Evolutionary conservation across 2,329 filamentous ascomycete genomes (phyloP).

Genomic region (Orbilia javanica): DNA sequence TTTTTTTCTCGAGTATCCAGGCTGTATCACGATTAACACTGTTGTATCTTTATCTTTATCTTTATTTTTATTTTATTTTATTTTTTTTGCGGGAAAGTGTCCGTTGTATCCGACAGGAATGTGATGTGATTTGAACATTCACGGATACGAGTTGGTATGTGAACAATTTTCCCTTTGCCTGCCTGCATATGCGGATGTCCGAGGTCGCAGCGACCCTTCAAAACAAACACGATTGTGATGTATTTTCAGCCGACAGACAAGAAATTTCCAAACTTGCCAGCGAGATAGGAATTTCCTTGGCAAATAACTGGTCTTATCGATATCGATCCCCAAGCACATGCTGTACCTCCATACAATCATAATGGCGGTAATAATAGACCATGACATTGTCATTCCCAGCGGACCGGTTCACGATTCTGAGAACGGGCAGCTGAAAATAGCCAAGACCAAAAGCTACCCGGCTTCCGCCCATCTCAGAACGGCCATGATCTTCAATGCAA

Average conservation of each 20-base stretch:
- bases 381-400: conserved; percentile 1
- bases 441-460: conserved; percentile 12
- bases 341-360: too few species aligned
- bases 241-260: conserved; percentile 5
- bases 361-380: conserved; percentile 1
- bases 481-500: conserved; percentile 23
- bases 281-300: conserved; percentile 24
- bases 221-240: conserved; percentile 25
- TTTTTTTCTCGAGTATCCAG: conserved; percentile 5
- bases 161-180: conserved; percentile 9
- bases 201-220: conserved; percentile 33
- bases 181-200: conserved; percentile 37
- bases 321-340: conserved; percentile 10
- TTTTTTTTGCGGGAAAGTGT: conserved; percentile 12
- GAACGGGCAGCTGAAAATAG: conserved; percentile 4
- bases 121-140: conserved; percentile 20
- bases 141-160: conserved; percentile 22
- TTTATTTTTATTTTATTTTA: too few species aligned
- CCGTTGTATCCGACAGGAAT: conserved; percentile 9
- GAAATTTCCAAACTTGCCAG: background rate
- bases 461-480: conserved; percentile 22
- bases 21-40: conserved; percentile 23
- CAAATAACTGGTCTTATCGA: conserved; percentile 39
- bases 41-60: too few species aligned
- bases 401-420: conserved; percentile 1